A percentile compares a stretch with the other conserved stretches of the same genome.
Conservation (phyloP, 306 rosid genomes). For the Inga laurina region DNA sequence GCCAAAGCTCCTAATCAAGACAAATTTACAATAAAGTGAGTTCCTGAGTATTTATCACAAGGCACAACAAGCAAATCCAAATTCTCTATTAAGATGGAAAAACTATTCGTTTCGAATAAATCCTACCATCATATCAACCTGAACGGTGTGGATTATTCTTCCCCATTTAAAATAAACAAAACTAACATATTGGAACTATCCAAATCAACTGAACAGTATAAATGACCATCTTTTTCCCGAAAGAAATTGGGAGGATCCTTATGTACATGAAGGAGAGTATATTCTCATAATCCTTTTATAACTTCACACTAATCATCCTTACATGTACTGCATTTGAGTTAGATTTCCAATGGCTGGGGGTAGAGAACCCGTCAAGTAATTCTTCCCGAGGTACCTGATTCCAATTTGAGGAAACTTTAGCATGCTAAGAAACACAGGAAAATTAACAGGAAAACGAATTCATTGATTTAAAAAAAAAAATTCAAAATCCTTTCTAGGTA, state of each 20-base stretch:
- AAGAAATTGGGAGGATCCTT: neutral
- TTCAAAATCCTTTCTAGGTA: too few species aligned
- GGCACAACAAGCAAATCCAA: neutral
- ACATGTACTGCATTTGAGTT: conserved; percentile 66
- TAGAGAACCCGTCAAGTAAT: conserved; percentile 65
- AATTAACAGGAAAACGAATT: neutral
- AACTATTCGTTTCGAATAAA: neutral
- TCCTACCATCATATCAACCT: neutral
- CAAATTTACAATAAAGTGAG: neutral
- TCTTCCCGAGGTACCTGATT: conserved; percentile 58
- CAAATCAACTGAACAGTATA: neutral
- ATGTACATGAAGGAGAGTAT: neutral
- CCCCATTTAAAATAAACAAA: neutral
- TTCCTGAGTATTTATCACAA: neutral
- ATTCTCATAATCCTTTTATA: too few species aligned
- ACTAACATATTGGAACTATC: neutral
- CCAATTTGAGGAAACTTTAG: conserved; percentile 22
- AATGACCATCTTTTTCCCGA: too few species aligned
- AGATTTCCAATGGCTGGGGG: conserved; percentile 73
- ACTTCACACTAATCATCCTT: conserved; percentile 22
- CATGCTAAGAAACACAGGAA: neutral
- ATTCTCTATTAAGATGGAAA: neutral
- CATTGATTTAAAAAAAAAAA: neutral
- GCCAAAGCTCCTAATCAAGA: conserved; percentile 52
- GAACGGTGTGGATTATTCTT: neutral